Conservation (phyloP, 768 basidiomycete genomes). For the Pleurotus tuber-regium region DNA sequence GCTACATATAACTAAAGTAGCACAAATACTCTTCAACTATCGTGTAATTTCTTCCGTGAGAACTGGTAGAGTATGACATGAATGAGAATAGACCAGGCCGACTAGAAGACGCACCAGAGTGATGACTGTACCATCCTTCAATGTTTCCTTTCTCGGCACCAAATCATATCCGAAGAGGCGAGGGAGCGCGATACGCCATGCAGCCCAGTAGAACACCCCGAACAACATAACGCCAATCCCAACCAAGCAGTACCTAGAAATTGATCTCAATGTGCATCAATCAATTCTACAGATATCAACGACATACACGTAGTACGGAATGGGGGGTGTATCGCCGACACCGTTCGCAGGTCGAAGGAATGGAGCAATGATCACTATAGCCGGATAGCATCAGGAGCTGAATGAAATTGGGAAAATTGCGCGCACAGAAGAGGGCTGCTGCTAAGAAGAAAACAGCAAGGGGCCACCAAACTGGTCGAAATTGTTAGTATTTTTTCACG, state of each 20-base stretch:
- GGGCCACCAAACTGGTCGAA: constrained; percentile 49
- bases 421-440: constrained; percentile 48
- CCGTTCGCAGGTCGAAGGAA: constrained; percentile 54
- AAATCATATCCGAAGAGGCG: constrained; percentile 46
- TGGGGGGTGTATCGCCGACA: constrained; percentile 57
- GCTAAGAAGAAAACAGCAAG: constrained; percentile 54
- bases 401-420: background rate
- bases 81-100: background rate
- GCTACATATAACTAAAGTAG: no score
- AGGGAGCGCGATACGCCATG: constrained; percentile 50
- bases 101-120: constrained; percentile 40
- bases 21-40: no score
- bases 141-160: constrained; percentile 43
- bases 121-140: constrained; percentile 53
- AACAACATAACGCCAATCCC: constrained; percentile 45
- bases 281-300: background rate
- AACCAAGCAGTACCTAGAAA: constrained; percentile 46
- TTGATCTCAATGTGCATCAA: no score
- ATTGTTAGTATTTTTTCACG: background rate
- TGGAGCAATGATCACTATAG: constrained; percentile 49
- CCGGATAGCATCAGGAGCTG: background rate
- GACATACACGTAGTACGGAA: constrained; percentile 53
- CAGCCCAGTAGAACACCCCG: constrained; percentile 53
- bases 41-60: no score
- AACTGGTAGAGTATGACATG: no score